Evolutionary conservation across 805 yeast species (phyloP).

Genomic region (Helenozyma rhizophorensis): DNA sequence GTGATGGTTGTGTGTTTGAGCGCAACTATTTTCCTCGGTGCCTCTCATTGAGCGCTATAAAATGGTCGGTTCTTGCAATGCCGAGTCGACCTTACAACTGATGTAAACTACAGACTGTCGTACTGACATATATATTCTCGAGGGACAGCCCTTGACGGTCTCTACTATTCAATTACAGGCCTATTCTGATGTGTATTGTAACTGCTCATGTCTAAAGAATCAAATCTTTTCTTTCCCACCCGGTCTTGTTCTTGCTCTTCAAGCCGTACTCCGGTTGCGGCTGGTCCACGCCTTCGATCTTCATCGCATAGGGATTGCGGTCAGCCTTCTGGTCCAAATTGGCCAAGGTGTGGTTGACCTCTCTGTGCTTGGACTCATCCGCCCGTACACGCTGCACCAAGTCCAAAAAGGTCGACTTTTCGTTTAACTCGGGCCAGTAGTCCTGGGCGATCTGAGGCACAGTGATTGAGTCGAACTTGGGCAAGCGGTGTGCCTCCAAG

Average conservation of each 20-base stretch:
- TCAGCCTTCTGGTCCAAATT: slow-evolving; percentile 51
- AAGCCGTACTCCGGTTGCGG: slow-evolving; percentile 39
- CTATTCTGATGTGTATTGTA: too few relatives aligned
- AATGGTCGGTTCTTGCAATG: background rate
- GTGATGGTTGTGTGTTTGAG: slow-evolving; percentile 68
- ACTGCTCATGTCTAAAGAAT: slow-evolving; percentile 12
- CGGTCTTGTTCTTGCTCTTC: slow-evolving; percentile 26
- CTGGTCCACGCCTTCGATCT: slow-evolving; percentile 30
- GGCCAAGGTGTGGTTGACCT: slow-evolving; percentile 74
- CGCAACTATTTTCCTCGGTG: slow-evolving; percentile 44
- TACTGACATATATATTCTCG: too few relatives aligned
- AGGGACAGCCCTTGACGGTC: too few relatives aligned
- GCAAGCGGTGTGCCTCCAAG: slow-evolving; percentile 50
- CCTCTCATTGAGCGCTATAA: slow-evolving; percentile 23
- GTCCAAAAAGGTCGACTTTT: slow-evolving; percentile 52
- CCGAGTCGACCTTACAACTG: too few relatives aligned
- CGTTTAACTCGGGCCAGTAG: slow-evolving; percentile 56
- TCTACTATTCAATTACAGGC: too few relatives aligned
- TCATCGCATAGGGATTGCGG: slow-evolving; percentile 62
- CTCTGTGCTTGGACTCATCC: slow-evolving; percentile 76
- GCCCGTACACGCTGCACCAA: slow-evolving; percentile 62
- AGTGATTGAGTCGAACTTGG: slow-evolving; percentile 39
- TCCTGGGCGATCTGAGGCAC: slow-evolving; percentile 58
- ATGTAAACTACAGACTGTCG: too few relatives aligned
- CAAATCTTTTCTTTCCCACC: slow-evolving; percentile 41